phyloP scores from a whole-genome alignment of 441 rosid species.

The Croton laevigatus region DNA sequence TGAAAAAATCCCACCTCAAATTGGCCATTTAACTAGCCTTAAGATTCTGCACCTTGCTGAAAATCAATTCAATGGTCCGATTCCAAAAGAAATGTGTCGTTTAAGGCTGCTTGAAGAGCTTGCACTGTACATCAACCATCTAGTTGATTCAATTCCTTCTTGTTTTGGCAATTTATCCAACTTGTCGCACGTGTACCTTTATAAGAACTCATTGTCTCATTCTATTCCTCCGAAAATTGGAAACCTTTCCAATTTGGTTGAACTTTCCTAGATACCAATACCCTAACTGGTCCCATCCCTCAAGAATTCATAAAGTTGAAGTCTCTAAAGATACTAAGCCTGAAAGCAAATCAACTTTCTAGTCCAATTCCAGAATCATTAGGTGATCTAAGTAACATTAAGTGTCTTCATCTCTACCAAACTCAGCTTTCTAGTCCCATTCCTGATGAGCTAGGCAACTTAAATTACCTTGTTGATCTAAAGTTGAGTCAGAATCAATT shows the following conservation, averaged over 20 bases:
- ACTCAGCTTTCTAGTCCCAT: conserved; percentile 34
- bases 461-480: conserved; percentile 19
- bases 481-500: conserved; percentile 24
- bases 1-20: conserved; percentile 32
- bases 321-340: conserved; percentile 14
- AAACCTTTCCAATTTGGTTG: conserved; percentile 23
- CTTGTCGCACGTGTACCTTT: conserved; percentile 15
- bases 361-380: conserved; percentile 29
- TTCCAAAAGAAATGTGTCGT: conserved; percentile 34
- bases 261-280: not conserved
- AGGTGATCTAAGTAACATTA: conserved; percentile 15
- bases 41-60: conserved; percentile 21
- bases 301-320: conserved; percentile 31
- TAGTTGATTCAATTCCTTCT: conserved; percentile 33
- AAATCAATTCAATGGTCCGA: conserved; percentile 31
- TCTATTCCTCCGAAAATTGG: conserved; percentile 37
- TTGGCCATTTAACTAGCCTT: conserved; percentile 30
- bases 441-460: conserved; percentile 36
- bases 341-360: conserved; percentile 17
- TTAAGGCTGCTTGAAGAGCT: conserved; percentile 25
- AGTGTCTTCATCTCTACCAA: conserved; percentile 9
- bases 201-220: conserved; percentile 30
- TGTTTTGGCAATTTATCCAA: conserved; percentile 32
- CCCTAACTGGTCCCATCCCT: not conserved
- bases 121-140: conserved; percentile 23